Base-by-base conservation (phyloP, 345 rosid species). In the Erodium maritimum region DNA sequence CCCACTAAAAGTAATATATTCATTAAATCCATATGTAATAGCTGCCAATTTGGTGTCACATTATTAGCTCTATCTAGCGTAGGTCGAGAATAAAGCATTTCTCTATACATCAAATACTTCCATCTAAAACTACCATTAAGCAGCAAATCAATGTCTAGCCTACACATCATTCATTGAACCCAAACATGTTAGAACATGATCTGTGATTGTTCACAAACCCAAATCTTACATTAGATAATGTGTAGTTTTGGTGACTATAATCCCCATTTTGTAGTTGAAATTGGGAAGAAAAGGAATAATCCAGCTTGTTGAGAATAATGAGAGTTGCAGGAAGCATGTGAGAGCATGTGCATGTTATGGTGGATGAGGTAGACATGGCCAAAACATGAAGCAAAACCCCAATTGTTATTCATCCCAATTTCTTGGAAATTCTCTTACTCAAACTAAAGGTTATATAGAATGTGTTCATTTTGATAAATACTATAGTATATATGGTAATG, bases 361-460 rank as follows among this genome's bases (percentile, higher is more conserved):
- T 19, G 17, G 8, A 25, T 34, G n/a, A n/a, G n/a, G n/a, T n/a
- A n/a, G 13, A 19, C 24, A 61, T 21, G 5, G 50, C 53, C 53
- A 22, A 34, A 62, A 62, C 54, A 55, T 23, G 37, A 62, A 62
- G 66, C 66, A 62, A 50, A 17, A 16, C 8, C 19, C 4, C 25
- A 34, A 9, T 42, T 20, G 54, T 45, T 19, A 62, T 45, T 23
- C 19, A 52, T 54, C 66, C 59, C 59, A 42, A 54, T 56, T 33
- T 23, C 52, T 37, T 37, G 57, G 34, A 53, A 34, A 10, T 21
- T 34, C 5, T 29, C 50, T 21, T 29, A 13, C 48, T 22, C 0
- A 52, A 12, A 9, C 58, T 23, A 22, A 17, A 18, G 22, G 33
- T 21, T 21, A 56, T 24, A 5, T 56, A n/a, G n/a, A n/a, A n/a